phyloP scores from a whole-genome alignment of 306 rosid species.

The Spatholobus suberectus region DNA sequence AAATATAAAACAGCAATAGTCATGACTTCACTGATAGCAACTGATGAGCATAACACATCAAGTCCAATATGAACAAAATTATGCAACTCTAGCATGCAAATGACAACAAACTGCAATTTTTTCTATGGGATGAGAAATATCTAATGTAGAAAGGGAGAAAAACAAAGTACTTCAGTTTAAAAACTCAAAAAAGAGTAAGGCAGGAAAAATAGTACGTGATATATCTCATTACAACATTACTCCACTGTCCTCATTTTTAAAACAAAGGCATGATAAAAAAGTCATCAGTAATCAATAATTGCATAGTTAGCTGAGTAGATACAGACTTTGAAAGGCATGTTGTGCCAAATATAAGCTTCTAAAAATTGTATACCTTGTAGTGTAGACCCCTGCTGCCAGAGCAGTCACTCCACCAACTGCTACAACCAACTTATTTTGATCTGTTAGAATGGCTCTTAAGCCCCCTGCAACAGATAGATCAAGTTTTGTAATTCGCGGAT shows the following conservation, averaged over 20 bases:
- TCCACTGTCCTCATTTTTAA: background rate
- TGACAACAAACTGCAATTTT: background rate
- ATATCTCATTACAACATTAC: background rate
- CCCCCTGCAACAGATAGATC: conserved; percentile 76
- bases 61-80: conserved; percentile 9
- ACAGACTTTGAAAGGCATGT: background rate
- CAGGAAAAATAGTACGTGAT: background rate
- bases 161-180: background rate
- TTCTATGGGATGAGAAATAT: background rate
- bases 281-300: background rate
- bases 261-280: background rate
- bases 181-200: conserved; percentile 1
- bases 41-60: conserved; percentile 1
- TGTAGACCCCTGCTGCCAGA: conserved; percentile 94
- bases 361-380: conserved; percentile 74
- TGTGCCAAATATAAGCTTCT: conserved; percentile 21
- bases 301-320: background rate
- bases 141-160: background rate
- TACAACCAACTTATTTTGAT: conserved; percentile 95
- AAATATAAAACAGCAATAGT: conserved; percentile 6
- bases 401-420: conserved; percentile 99
- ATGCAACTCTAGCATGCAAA: conserved; percentile 31
- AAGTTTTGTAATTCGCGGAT: background rate
- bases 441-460: conserved; percentile 86
- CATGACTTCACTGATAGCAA: conserved; percentile 16